Evolutionary conservation across 352 stramenopile genomes (phyloP).

Genomic region (Pythium folliculosum): DNA sequence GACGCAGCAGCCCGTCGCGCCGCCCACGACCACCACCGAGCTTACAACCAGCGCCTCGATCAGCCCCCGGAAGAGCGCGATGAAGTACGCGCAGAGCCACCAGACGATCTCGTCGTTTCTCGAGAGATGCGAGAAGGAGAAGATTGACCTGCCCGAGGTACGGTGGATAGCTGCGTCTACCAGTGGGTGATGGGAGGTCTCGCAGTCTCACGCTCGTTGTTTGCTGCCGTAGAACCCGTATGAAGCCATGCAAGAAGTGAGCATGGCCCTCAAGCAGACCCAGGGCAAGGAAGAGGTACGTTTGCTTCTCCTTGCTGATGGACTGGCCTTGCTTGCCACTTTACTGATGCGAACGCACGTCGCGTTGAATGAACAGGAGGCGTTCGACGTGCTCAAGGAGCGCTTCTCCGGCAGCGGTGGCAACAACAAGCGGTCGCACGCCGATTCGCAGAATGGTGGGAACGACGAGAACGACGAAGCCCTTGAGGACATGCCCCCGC

Average conservation of each 20-base stretch:
- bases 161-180: neutral
- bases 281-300: constrained; percentile 37
- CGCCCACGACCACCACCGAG: neutral
- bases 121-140: constrained; percentile 44
- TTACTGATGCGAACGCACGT: neutral
- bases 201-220: constrained; percentile 1
- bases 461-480: constrained; percentile 12
- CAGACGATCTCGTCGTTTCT: constrained; percentile 35
- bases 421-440: constrained; percentile 32
- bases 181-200: neutral
- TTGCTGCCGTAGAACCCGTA: constrained; percentile 36
- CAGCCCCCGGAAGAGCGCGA: constrained; percentile 11
- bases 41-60: neutral
- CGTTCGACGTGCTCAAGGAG: constrained; percentile 38
- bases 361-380: constrained; percentile 19
- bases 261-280: constrained; percentile 32
- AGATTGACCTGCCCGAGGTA: constrained; percentile 42
- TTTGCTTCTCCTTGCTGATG: neutral
- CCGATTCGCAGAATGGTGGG: constrained; percentile 23
- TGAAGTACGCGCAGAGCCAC: constrained; percentile 33
- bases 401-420: constrained; percentile 23
- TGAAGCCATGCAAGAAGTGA: constrained; percentile 39
- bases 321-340: neutral
- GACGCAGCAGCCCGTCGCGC: neutral
- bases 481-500: constrained; percentile 41